Evolutionary conservation across 192 early-diverging fungal species (phyloP).

Genomic region (Entomortierella beljakovae): DNA sequence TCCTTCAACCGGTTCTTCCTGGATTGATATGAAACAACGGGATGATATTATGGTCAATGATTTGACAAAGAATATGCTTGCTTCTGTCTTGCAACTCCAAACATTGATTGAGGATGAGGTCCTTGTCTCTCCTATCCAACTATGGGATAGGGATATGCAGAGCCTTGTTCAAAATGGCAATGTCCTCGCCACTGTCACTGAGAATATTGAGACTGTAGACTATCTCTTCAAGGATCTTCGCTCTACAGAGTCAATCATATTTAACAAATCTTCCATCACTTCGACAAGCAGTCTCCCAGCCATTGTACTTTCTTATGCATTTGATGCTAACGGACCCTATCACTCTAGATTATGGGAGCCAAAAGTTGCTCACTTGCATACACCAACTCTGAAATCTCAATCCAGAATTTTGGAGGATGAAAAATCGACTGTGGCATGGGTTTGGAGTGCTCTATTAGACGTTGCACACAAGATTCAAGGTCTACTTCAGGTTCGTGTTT

Average conservation of each 20-base stretch:
- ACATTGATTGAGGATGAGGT: slow-evolving; percentile 52
- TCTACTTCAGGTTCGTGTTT: slow-evolving; percentile 62
- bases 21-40: slow-evolving; percentile 24
- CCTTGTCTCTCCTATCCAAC: slow-evolving; percentile 35
- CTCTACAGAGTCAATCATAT: slow-evolving; percentile 14
- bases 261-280: slow-evolving; percentile 14
- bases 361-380: slow-evolving; percentile 59
- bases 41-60: slow-evolving; percentile 5
- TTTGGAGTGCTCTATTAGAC: slow-evolving; percentile 63
- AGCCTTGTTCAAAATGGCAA: slow-evolving; percentile 35
- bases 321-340: slow-evolving; percentile 60
- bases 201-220: slow-evolving; percentile 49
- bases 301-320: slow-evolving; percentile 63
- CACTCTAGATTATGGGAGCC: slow-evolving; percentile 63
- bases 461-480: slow-evolving; percentile 70
- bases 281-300: slow-evolving; percentile 16
- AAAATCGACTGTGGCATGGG: slow-evolving; percentile 66
- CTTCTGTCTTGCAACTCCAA: slow-evolving; percentile 60
- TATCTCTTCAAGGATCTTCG: slow-evolving; percentile 55
- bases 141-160: slow-evolving; percentile 45
- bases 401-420: slow-evolving; percentile 45
- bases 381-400: slow-evolving; percentile 55
- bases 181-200: slow-evolving; percentile 47
- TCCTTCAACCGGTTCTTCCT: slow-evolving; percentile 6
- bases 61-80: slow-evolving; percentile 52